phyloP scores from a whole-genome alignment of 2,329 filamentous ascomycete species.

The Lecanicillium sp. region DNA sequence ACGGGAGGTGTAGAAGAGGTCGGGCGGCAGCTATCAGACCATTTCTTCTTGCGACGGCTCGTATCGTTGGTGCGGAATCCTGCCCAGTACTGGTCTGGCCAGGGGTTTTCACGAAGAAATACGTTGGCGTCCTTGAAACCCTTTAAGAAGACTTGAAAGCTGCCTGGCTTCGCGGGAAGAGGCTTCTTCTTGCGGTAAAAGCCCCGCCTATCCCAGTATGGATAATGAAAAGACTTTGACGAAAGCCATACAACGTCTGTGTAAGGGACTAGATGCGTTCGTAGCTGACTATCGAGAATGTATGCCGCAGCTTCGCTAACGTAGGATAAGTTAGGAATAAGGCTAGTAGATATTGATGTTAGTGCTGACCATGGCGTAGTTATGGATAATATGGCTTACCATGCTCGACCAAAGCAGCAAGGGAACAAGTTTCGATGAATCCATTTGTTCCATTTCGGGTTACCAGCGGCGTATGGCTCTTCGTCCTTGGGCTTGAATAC shows the following conservation, averaged over 20 bases:
- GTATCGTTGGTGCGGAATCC: conserved; percentile 62
- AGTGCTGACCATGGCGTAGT: conserved; percentile 12
- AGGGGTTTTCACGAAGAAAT: conserved; percentile 89
- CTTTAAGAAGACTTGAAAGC: conserved; percentile 95
- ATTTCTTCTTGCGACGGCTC: conserved; percentile 60
- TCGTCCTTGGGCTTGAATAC: conserved; percentile 99
- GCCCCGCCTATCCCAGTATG: conserved; percentile 89
- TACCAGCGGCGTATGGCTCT: conserved; percentile 92
- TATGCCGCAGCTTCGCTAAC: conserved; percentile 97
- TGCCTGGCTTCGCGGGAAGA: conserved; percentile 83
- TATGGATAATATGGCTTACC: conserved; percentile 36
- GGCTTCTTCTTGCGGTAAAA: conserved; percentile 82
- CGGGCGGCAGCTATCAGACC: conserved; percentile 78
- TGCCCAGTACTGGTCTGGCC: conserved; percentile 79
- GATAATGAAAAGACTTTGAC: conserved; percentile 96
- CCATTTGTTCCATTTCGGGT: conserved; percentile 99
- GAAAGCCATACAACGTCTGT: conserved; percentile 91
- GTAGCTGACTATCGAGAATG: conserved; percentile 81
- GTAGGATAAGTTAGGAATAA: conserved; percentile 96
- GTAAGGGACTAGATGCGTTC: conserved; percentile 88
- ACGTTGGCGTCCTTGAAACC: conserved; percentile 96
- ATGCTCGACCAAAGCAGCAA: conserved; percentile 92
- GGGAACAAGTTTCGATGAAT: conserved; percentile 96
- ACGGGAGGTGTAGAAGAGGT: conserved; percentile 39
- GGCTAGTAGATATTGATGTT: conserved; percentile 30